Evolutionary conservation across 495 filamentous ascomycete genomes (phyloP).

Genomic region (Neurospora terricola): DNA sequence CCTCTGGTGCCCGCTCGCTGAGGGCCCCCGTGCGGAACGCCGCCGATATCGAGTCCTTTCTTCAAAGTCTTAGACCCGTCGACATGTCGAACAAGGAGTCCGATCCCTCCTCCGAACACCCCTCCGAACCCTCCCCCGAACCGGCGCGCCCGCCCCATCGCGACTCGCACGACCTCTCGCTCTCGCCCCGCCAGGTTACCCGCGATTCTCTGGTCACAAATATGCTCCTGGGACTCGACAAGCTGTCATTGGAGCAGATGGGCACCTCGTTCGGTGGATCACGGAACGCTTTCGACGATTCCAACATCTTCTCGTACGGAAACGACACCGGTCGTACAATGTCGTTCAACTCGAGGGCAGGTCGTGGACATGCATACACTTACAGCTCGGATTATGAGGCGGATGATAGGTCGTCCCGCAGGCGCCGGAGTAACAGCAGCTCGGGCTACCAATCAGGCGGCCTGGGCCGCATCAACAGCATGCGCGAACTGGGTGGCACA

Average conservation of each 20-base stretch:
- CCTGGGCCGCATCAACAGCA: slow-evolving; percentile 54
- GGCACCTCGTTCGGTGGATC: slow-evolving; percentile 15
- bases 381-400: slow-evolving; percentile 63
- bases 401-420: slow-evolving; percentile 54
- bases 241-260: slow-evolving; percentile 51
- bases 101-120: slow-evolving; percentile 6
- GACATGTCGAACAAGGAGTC: slow-evolving; percentile 20
- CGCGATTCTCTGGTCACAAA: slow-evolving; percentile 86
- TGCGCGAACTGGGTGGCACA: slow-evolving; percentile 35
- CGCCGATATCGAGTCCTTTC: slow-evolving; percentile 26
- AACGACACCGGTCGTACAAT: slow-evolving; percentile 24
- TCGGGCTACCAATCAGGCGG: slow-evolving; percentile 56
- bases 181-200: slow-evolving; percentile 62
- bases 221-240: slow-evolving; percentile 83
- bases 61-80: slow-evolving; percentile 23
- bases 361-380: slow-evolving; percentile 57
- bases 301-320: slow-evolving; percentile 13
- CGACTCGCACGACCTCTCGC: slow-evolving; percentile 82
- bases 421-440: slow-evolving; percentile 72
- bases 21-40: slow-evolving; percentile 13
- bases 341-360: slow-evolving; percentile 25
- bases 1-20: slow-evolving; percentile 15
- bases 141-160: slow-evolving; percentile 26
- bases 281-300: slow-evolving; percentile 20
- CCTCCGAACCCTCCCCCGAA: slow-evolving; percentile 13